A percentile compares a stretch with the other conserved stretches of the same genome.
phyloP scores from a whole-genome alignment of 306 rosid species.

The Casuarina glauca region DNA sequence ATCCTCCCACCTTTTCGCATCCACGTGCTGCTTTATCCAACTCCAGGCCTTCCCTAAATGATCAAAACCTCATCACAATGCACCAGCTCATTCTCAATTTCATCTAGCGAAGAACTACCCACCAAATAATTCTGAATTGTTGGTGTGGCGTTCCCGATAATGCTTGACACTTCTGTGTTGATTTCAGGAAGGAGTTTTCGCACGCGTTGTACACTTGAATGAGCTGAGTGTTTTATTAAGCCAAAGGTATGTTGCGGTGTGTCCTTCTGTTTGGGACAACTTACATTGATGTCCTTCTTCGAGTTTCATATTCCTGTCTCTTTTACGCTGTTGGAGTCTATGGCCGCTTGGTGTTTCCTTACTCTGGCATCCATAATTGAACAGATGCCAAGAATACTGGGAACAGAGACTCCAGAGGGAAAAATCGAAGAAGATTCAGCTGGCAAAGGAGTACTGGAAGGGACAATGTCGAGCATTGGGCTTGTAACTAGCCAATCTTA shows the following conservation, averaged over 20 bases:
- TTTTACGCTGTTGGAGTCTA: too few relatives aligned
- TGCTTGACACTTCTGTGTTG: too few relatives aligned
- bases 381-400: conserved; percentile 80
- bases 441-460: conserved; percentile 84
- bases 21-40: too few relatives aligned
- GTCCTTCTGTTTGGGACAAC: not conserved
- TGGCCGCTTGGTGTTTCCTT: not conserved
- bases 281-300: not conserved
- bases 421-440: conserved; percentile 67
- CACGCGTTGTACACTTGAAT: conserved; percentile 69
- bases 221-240: conserved; percentile 62
- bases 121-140: too few relatives aligned
- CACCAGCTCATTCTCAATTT: too few relatives aligned
- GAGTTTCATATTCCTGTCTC: not conserved
- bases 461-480: conserved; percentile 60
- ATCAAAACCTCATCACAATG: too few relatives aligned
- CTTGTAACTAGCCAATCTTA: conserved; percentile 13
- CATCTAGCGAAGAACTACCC: too few relatives aligned
- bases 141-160: too few relatives aligned
- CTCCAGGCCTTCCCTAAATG: too few relatives aligned
- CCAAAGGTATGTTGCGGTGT: conserved; percentile 44
- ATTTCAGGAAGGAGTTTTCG: conserved; percentile 54
- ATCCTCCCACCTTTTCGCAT: too few relatives aligned
- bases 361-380: not conserved
- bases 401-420: conserved; percentile 61